A percentile compares a stretch with the other conserved stretches of the same genome.
phyloP scores from a whole-genome alignment of 768 basidiomycete genomes.

The Boletus vermiculosoides region DNA sequence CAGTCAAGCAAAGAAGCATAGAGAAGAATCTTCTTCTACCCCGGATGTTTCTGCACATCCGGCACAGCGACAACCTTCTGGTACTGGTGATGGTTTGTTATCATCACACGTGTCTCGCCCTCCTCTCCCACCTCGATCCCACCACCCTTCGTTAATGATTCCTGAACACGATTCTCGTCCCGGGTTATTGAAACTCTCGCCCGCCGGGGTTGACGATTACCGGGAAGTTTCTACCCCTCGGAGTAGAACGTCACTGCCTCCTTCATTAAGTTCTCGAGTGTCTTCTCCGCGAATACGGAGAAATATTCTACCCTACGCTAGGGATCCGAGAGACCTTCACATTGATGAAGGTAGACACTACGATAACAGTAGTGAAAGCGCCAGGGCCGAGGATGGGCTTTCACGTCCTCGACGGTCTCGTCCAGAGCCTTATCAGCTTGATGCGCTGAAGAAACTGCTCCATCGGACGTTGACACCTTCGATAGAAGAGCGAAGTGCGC shows the following conservation, averaged over 20 bases:
- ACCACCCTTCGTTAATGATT: conserved; percentile 30
- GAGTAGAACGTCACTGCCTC: conserved; percentile 34
- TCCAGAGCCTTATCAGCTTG: conserved; percentile 76
- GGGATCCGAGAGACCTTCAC: conserved; percentile 28
- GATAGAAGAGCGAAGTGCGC: conserved; percentile 73
- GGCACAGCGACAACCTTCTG: conserved; percentile 16
- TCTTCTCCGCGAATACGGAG: conserved; percentile 34
- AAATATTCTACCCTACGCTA: conserved; percentile 26
- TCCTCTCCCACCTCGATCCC: conserved; percentile 28
- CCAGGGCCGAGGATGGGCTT: conserved; percentile 33
- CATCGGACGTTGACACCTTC: conserved; percentile 68
- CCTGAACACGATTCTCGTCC: conserved; percentile 22
- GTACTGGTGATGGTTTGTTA: conserved; percentile 2
- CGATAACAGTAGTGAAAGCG: conserved; percentile 20
- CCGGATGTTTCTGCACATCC: conserved; percentile 14
- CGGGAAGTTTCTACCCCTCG: conserved; percentile 21
- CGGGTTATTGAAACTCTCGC: conserved; percentile 10
- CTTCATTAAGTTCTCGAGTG: conserved; percentile 25
- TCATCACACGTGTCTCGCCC: conserved; percentile 15
- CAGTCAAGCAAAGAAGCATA: conserved; percentile 70
- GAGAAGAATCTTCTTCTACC: conserved; percentile 45
- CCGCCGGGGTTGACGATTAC: conserved; percentile 17
- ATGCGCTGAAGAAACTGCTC: conserved; percentile 69
- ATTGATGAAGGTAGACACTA: conserved; percentile 25
- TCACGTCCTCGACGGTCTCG: conserved; percentile 68